A percentile compares a stretch with the other conserved stretches of the same genome.
Conservation (phyloP, 1,284 basidiomycete species). For the Moesziomyces sp. region DNA sequence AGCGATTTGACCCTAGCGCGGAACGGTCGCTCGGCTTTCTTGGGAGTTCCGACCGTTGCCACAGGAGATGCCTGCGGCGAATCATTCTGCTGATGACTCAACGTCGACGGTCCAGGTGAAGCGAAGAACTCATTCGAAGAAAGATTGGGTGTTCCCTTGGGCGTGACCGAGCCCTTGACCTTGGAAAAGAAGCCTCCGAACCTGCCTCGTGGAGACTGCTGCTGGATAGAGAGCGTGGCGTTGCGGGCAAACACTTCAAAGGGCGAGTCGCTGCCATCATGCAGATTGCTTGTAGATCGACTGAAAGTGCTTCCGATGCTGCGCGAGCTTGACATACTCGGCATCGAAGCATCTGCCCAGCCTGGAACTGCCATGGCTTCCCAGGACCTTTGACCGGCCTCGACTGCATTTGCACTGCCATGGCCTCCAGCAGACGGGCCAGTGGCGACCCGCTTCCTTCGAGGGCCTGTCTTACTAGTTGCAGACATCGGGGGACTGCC, state of each 20-base stretch:
- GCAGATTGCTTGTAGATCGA: slow-evolving; percentile 29
- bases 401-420: background rate
- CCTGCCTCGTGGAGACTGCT: slow-evolving; percentile 14
- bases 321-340: slow-evolving; percentile 19
- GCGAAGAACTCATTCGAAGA: slow-evolving; percentile 8
- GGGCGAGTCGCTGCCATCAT: slow-evolving; percentile 3
- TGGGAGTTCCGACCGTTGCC: background rate
- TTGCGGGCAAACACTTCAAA: slow-evolving; percentile 5
- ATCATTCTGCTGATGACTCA: slow-evolving; percentile 1
- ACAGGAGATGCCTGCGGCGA: background rate
- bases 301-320: slow-evolving; percentile 31
- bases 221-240: slow-evolving; percentile 2
- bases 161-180: slow-evolving; percentile 26
- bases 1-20: slow-evolving; percentile 35
- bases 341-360: slow-evolving; percentile 7
- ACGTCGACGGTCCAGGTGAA: slow-evolving; percentile 1
- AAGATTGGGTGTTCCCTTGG: slow-evolving; percentile 12
- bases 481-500: background rate
- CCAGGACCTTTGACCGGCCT: background rate
- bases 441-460: background rate
- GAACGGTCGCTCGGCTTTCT: slow-evolving; percentile 19
- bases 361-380: slow-evolving; percentile 1
- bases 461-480: background rate
- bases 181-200: slow-evolving; percentile 27
- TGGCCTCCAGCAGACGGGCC: too few relatives aligned